Conservation (phyloP, 306 rosid genomes). For the Arachis hypogaea region DNA sequence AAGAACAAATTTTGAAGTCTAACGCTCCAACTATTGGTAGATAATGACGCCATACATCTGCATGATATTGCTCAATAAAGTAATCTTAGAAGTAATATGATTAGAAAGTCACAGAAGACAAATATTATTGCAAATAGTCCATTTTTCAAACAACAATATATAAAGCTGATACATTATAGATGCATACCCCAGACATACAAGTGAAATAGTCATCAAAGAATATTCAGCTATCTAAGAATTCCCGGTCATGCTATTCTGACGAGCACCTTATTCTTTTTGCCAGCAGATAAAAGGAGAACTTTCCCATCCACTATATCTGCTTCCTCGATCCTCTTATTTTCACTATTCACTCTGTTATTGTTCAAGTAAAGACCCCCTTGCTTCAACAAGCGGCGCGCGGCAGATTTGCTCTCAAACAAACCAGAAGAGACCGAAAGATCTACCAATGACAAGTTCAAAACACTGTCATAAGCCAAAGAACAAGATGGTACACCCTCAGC, state of each 20-base stretch:
- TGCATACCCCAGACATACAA: no score
- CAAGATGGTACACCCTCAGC: slow-evolving; percentile 89
- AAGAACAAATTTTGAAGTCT: slow-evolving; percentile 21
- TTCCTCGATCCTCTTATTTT: slow-evolving; percentile 63
- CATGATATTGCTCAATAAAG: slow-evolving; percentile 21
- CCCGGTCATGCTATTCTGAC: slow-evolving; percentile 62
- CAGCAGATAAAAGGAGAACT: slow-evolving; percentile 87
- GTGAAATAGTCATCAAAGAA: slow-evolving; percentile 27
- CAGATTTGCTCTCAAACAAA: slow-evolving; percentile 84
- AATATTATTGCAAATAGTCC: slow-evolving; percentile 29
- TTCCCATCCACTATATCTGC: slow-evolving; percentile 87
- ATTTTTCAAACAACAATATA: no score
- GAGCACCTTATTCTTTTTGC: slow-evolving; percentile 94
- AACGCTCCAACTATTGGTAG: slow-evolving; percentile 8
- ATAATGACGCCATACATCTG: slow-evolving; percentile 24
- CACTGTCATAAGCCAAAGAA: slow-evolving; percentile 71
- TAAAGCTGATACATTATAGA: no score
- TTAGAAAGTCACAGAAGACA: slow-evolving; percentile 19
- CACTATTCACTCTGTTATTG: slow-evolving; percentile 74
- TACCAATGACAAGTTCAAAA: slow-evolving; percentile 60
- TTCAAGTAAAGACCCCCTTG: slow-evolving; percentile 97
- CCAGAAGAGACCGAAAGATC: slow-evolving; percentile 91
- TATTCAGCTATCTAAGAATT: slow-evolving; percentile 25
- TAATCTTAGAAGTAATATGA: slow-evolving; percentile 23
- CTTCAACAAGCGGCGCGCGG: slow-evolving; percentile 85